Conservation (phyloP, 2,329 filamentous ascomycete species). For the Aschersonia sp. region DNA sequence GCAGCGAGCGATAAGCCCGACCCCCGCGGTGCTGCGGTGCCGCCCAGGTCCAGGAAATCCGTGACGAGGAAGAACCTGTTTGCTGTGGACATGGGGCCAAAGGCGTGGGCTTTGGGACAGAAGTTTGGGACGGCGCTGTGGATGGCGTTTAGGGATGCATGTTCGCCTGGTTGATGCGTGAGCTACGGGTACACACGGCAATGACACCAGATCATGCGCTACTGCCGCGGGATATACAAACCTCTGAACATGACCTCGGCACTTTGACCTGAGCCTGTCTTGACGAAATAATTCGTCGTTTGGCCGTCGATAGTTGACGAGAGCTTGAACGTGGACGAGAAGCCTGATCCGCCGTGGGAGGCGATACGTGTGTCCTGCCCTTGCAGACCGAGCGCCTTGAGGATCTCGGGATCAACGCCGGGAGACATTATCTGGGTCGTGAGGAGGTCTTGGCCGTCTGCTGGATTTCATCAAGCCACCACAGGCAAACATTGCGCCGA, state of each 20-base stretch:
- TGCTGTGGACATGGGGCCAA: conserved; percentile 45
- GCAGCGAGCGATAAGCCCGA: conserved; percentile 48
- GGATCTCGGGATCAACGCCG: conserved; percentile 47
- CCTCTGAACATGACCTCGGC: conserved; percentile 58
- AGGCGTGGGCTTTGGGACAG: conserved; percentile 61
- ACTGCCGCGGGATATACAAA: conserved; percentile 11
- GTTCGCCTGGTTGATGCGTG: conserved; percentile 44
- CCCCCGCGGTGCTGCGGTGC: conserved; percentile 19
- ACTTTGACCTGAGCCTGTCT: conserved; percentile 46
- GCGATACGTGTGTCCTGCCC: conserved; percentile 37
- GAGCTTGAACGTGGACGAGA: conserved; percentile 51
- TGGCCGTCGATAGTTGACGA: conserved; percentile 30
- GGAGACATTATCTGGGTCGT: conserved; percentile 18
- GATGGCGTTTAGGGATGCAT: conserved; percentile 72
- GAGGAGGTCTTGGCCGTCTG: no score
- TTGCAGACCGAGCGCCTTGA: conserved; percentile 45
- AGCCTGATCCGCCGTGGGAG: conserved; percentile 51
- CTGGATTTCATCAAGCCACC: no score
- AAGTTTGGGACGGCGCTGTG: conserved; percentile 56
- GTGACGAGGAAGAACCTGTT: conserved; percentile 48
- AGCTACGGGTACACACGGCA: no score
- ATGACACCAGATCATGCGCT: no score
- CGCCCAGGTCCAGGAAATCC: conserved; percentile 60
- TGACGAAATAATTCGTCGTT: conserved; percentile 52
- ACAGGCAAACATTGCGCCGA: background rate